Evolutionary conservation across 2,329 filamentous ascomycete genomes (phyloP).

Genomic region (Penicillium verrucosum): DNA sequence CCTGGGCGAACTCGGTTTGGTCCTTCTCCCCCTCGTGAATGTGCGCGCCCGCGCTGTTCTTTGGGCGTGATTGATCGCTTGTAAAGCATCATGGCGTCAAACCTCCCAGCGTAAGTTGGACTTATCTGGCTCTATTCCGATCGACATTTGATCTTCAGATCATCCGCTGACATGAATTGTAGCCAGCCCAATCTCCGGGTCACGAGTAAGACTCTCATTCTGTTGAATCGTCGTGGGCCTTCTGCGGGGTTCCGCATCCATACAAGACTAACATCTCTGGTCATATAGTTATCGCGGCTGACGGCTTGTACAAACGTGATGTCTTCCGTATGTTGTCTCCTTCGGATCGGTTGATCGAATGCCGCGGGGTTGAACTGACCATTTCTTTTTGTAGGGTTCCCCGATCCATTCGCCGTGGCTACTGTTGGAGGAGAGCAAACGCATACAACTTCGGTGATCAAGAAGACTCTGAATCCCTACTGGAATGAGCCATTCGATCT

Average conservation of each 20-base stretch:
- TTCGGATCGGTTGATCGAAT: slow-evolving; percentile 3
- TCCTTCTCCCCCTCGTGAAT: slow-evolving; percentile 28
- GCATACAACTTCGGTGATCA: slow-evolving; percentile 94
- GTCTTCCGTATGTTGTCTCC: slow-evolving; percentile 78
- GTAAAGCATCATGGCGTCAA: slow-evolving; percentile 53
- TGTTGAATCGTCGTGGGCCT: slow-evolving; percentile 13
- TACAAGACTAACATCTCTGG: slow-evolving; percentile 21
- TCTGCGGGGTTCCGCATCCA: slow-evolving; percentile 20
- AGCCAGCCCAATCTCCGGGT: slow-evolving; percentile 86
- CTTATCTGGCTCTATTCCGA: slow-evolving; percentile 9
- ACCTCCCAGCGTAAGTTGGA: slow-evolving; percentile 59
- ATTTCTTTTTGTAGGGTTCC: slow-evolving; percentile 65
- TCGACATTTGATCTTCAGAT: background rate
- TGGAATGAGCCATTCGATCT: slow-evolving; percentile 99
- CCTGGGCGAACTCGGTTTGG: slow-evolving; percentile 12
- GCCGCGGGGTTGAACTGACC: slow-evolving; percentile 16
- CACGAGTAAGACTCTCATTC: slow-evolving; percentile 64
- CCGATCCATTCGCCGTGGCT: slow-evolving; percentile 95
- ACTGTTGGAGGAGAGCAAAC: slow-evolving; percentile 98
- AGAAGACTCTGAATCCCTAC: slow-evolving; percentile 97
- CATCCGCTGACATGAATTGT: slow-evolving; percentile 17
- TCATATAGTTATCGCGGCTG: slow-evolving; percentile 87
- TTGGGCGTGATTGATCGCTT: slow-evolving; percentile 37
- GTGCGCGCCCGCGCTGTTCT: slow-evolving; percentile 32
- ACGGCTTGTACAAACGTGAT: slow-evolving; percentile 98